phyloP scores from a whole-genome alignment of 805 yeast genomes.

The Saccharomycopsis sp. region DNA sequence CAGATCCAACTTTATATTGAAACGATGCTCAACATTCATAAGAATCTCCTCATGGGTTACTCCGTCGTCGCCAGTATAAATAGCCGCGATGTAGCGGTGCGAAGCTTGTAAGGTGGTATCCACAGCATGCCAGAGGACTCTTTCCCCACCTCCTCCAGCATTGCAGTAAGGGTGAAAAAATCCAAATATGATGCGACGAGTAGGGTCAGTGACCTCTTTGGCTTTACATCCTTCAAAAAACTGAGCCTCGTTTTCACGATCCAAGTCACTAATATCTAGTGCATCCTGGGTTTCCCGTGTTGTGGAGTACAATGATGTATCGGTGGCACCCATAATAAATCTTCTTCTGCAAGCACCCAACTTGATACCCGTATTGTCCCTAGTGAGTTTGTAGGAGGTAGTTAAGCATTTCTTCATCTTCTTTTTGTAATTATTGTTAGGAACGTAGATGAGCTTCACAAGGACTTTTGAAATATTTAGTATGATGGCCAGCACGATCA shows the following conservation, averaged over 20 bases:
- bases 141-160: slow-evolving; percentile 98
- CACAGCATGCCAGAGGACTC: slow-evolving; percentile 93
- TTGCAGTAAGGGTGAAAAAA: slow-evolving; percentile 94
- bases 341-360: background rate
- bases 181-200: slow-evolving; percentile 53
- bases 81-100: slow-evolving; percentile 46
- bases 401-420: background rate
- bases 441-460: background rate
- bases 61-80: slow-evolving; percentile 67
- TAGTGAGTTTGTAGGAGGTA: background rate
- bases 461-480: background rate
- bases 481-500: background rate
- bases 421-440: slow-evolving; percentile 1
- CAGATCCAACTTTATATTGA: slow-evolving; percentile 46
- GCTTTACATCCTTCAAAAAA: slow-evolving; percentile 15
- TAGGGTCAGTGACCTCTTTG: slow-evolving; percentile 26
- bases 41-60: slow-evolving; percentile 44
- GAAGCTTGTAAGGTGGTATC: slow-evolving; percentile 51
- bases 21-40: slow-evolving; percentile 46
- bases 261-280: background rate
- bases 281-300: background rate
- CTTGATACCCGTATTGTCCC: background rate
- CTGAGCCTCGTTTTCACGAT: background rate
- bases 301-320: background rate
- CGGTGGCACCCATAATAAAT: background rate